Evolutionary conservation across 106 monocot species (phyloP), one percentile per base, ranked within the genome.

Genomic region (Apostasia ramifera): DNA sequence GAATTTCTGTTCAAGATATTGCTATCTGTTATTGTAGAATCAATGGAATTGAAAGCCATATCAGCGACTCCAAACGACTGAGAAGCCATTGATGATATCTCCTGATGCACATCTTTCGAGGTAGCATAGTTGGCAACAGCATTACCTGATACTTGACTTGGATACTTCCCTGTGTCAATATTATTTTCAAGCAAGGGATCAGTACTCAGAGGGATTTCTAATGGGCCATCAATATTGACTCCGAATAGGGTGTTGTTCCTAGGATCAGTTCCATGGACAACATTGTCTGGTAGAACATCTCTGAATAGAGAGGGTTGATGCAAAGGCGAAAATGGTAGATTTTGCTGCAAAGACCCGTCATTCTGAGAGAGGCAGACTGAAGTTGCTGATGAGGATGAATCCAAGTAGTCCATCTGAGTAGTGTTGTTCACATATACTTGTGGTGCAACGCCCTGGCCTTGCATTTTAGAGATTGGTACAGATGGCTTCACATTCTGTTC

Each of bases 51-150:
- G 57, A 97, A 92, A 47, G 76, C 89, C 80, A 86, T 70, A 59
- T 97, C 92, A 43, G 86, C 76, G 73, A 92, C 82, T 59, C 88
- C 89, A 81, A 84, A 86, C 9, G 95, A 85, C 66, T 87, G 95
- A 61, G 95, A 89, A 77, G 85, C 81, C 66, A 86, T 84, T 8
- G 92, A 92, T 44, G 89, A 89, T 60, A 82, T 7, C 46, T 95
- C 95, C 76, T 86, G 88, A 49, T 88, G 88, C 58, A 69, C 73
- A 79, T 95, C 88, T 78, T 91, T 88, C 2, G 85, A 72, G 59
- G 58, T 47, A 46, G 66, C 80, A 59, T 84, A 89, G 73, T 81
- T 81, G 61, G 53, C 59, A 53, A 85, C 66, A 48, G 81, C 65
- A 74, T 86, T 77, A n/a, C 62, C 75, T 1, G 84, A 49, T 41